Base-by-base conservation (phyloP, 1,139 yeast genomes). In the Arxiozyma slooffiae region DNA sequence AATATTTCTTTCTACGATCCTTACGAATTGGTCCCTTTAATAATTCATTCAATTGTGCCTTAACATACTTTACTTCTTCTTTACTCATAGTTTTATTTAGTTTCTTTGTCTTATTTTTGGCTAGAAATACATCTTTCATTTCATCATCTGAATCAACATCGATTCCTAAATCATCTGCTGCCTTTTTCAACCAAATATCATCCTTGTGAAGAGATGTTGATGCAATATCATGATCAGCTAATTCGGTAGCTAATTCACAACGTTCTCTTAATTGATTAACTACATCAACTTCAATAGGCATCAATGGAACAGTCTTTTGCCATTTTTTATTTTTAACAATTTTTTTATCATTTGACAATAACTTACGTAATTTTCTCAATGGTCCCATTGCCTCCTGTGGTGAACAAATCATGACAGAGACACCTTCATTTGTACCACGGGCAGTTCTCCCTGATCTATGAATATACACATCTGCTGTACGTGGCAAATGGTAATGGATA, bases 401-500 rank as follows among this genome's bases (percentile, higher is more conserved):
- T 2, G 96, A 85, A 61, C 97, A 89, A 52, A 92, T 74, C 77
- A 89, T 81, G 40, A 94, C 83, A 2, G 97, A 84, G 20, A 92
- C 96, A 73, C 99, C 99, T 64, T 87, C 94, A 50, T 78, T 79
- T 0, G 94, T 92, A 2, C 95, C 97, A 74, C 99, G 85, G 0
- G 96, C 98, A 21, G 98, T 94, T 77, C 99, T 82, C 55, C 99
- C 99, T 1, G 97, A 87, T 67, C 99, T 78, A 69, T 92, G 99
- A 57, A 92, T 83, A 64, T 92, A 92, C 50, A 89, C 81, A 66
- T 94, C 98, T 0, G 97, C 97, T 9, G 95, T 78, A 56, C 97
- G 77, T 11, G 99, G 98, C 55, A 94, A 74, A 69, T 92, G 97
- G 63, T 92, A 92, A 67, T 92, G 98, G 16, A 92, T 88, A 42